Evolutionary conservation across 129 eudicot species (phyloP), one percentile per base, ranked within the genome.

Genomic region (Centella asiatica): DNA sequence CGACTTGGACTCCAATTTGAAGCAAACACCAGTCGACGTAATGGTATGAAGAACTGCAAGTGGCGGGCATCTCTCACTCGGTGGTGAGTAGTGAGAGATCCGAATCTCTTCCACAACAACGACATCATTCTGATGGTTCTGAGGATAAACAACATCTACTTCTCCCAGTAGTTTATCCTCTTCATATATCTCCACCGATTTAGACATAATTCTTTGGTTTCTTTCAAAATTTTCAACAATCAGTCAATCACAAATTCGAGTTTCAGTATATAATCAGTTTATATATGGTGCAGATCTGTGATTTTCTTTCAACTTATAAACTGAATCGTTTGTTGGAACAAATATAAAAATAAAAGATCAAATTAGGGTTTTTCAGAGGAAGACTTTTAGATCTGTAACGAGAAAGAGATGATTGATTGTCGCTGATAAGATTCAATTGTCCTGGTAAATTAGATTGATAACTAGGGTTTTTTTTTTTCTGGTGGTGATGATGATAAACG

Each of bases 11-110:
- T 92, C 88, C 95, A 88, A 15, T 85, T 85, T 93, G 83, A 87
- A 80, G 85, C 93, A 78, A 74, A 84, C 45, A 8, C 94, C 95
- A 57, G 69, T 34, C 51, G 85, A 58, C 47, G 81, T 69, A 14
- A 87, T 74, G 7, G 85, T 93, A 56, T 82, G 89, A 59, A 93
- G 92, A 69, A 93, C 99, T 23, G 99, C 96, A 25, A 93, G 86
- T 49, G 99, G 99, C 14, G 92, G 80, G 69, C 99, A 93, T 65
- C 99, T 82, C 65, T 93, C 99, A 71, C 99, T 88, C 4, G 85
- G 77, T 33, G 75, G 76, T 0, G 99, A 85, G 45, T 67, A 82
- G 52, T 85, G 79, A 27, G 76, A 68, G 29, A 93, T 85, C 79
- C 83, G 70, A 69, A 93, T 83, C 69, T 80, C 95, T 55, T 44